Evolutionary conservation across 2,329 filamentous ascomycete genomes (phyloP), one percentile per base, ranked within the genome.

Genomic region (Catunica adiposa): DNA sequence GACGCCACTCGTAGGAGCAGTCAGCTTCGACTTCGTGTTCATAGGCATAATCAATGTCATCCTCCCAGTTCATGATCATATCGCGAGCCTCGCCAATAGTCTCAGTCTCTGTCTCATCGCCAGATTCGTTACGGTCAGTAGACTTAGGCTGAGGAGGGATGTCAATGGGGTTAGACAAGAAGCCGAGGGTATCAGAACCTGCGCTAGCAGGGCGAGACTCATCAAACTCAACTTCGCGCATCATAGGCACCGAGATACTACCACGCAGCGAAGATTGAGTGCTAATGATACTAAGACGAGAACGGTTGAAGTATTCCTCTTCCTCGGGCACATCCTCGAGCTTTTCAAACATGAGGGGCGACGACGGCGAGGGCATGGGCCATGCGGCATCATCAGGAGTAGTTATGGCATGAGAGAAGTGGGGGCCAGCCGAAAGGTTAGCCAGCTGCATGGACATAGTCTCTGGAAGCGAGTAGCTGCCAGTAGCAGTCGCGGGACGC

Each of bases 41-140:
- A 62, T 84, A 84, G 63, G 78, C 83, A 65, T 83, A 84, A 63
- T 84, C 81, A 59, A 84, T 83, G 59, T 79, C 79, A 54, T 82
- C 79, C 62, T 84, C 81, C 81, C 81, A 84, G 61, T 70, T 80
- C 23, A 26, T 56, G 11, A 74, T 72, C 6, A 67, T 66, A 22
- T 64, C 61, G n/a, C 67, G 59, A 2, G 59, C 55, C 2, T 69
- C 66, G n/a, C 62, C 40, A 23, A 48, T 25, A 26, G 40, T 62
- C 14, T 55, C 61, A 2, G 60, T 61, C 6, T 60, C 59, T 11
- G 62, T 61, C 5, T 66, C 64, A 2, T 61, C 62, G 20, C 63
- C 62, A 62, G 44, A 48, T 25, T 48, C 44, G 26, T 23, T n/a
- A 8, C 44, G 23, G 15, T 66, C 67, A 26, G 67, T 61, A n/a